Evolutionary conservation across 2,329 filamentous ascomycete species (phyloP).

Genomic region (Verticillium isaacii): DNA sequence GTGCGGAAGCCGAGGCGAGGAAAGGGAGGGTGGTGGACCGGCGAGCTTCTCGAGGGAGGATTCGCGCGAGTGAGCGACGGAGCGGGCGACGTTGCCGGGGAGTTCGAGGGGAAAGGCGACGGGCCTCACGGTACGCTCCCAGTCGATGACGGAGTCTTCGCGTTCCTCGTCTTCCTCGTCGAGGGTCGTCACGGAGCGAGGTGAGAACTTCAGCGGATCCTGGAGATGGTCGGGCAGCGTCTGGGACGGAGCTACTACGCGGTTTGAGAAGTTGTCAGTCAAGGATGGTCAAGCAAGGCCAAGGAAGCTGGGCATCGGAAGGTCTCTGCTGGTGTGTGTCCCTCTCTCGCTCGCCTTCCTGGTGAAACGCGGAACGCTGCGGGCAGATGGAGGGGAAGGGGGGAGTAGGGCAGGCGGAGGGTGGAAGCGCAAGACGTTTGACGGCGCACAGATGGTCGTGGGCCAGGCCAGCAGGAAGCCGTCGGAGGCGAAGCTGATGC

Average conservation of each 20-base stretch:
- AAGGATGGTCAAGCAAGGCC: slow-evolving; percentile 1
- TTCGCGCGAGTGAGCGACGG: slow-evolving; percentile 49
- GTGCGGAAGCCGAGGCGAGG: slow-evolving; percentile 34
- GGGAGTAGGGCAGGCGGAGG: slow-evolving; percentile 5
- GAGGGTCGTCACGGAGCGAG: slow-evolving; percentile 44
- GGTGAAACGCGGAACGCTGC: slow-evolving; percentile 21
- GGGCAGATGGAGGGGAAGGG: background rate
- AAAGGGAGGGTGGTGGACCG: slow-evolving; percentile 21
- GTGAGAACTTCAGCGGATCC: slow-evolving; percentile 47
- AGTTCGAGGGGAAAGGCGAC: slow-evolving; percentile 30
- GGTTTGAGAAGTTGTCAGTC: slow-evolving; percentile 12
- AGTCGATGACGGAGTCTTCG: slow-evolving; percentile 29
- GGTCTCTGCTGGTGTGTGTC: background rate
- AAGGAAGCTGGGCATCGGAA: background rate
- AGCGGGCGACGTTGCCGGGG: slow-evolving; percentile 26
- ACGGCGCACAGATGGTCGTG: slow-evolving; percentile 11
- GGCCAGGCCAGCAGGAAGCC: background rate
- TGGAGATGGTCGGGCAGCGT: slow-evolving; percentile 51
- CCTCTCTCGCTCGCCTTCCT: slow-evolving; percentile 12
- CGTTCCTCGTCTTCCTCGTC: slow-evolving; percentile 48
- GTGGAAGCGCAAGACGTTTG: slow-evolving; percentile 13
- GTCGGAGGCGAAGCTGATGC: background rate
- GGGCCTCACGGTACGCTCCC: slow-evolving; percentile 49
- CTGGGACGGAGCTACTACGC: slow-evolving; percentile 50
- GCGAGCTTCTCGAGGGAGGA: slow-evolving; percentile 53